phyloP scores from a whole-genome alignment of 306 rosid genomes.

The Hippophae gyantsensis region DNA sequence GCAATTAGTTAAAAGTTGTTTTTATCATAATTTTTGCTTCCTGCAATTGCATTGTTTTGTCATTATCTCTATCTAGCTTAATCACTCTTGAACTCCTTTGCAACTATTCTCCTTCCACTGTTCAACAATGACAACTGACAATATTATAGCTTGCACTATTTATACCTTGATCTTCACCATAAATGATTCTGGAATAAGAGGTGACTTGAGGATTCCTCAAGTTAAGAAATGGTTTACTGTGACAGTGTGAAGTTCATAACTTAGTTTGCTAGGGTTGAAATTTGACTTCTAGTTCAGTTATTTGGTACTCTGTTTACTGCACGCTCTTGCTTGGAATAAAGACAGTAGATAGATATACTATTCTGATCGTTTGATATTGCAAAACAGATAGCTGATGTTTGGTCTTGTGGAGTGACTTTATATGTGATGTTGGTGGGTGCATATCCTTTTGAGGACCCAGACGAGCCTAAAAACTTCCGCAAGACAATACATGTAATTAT shows the following conservation, averaged over 20 bases:
- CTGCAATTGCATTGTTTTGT: not conserved
- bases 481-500: constrained; percentile 69
- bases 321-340: not conserved
- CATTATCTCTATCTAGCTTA: constrained; percentile 4
- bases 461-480: constrained; percentile 91
- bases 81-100: constrained; percentile 5
- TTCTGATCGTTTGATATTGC: not conserved
- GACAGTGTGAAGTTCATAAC: too few species aligned
- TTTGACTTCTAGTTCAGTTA: too few species aligned
- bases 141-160: too few species aligned
- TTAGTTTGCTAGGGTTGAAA: too few species aligned
- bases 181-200: too few species aligned
- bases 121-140: not conserved
- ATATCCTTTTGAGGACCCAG: constrained; percentile 94
- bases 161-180: too few species aligned
- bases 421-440: constrained; percentile 99
- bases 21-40: not conserved
- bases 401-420: constrained; percentile 99
- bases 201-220: too few species aligned
- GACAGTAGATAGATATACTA: not conserved
- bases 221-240: too few species aligned
- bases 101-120: not conserved
- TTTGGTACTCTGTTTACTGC: not conserved
- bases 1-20: not conserved
- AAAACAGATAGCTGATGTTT: constrained; percentile 86